phyloP scores from a whole-genome alignment of 2,329 filamentous ascomycete species.

The Alternaria sp. region DNA sequence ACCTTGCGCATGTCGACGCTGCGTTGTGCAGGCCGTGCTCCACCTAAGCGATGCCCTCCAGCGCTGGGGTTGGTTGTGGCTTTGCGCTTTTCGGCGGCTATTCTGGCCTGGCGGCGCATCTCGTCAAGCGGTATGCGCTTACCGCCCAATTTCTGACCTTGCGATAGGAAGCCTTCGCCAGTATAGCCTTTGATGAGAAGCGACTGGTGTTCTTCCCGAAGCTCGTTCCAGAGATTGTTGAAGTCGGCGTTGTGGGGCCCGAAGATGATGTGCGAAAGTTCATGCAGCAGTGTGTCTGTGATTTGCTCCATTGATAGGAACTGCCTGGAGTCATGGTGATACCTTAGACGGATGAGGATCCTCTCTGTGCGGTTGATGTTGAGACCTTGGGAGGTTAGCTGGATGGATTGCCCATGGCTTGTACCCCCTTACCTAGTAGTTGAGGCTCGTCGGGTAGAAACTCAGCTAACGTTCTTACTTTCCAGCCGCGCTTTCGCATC shows the following conservation, averaged over 20 bases:
- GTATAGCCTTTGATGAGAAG: constrained; percentile 84
- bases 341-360: constrained; percentile 83
- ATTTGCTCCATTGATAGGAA: constrained; percentile 84
- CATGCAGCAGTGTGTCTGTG: constrained; percentile 91
- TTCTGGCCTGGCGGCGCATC: constrained; percentile 75
- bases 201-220: constrained; percentile 83
- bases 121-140: constrained; percentile 69
- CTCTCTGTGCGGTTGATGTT: constrained; percentile 80
- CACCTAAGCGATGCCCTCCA: constrained; percentile 77
- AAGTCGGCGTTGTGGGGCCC: constrained; percentile 86
- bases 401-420: neutral
- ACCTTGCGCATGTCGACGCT: constrained; percentile 75
- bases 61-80: constrained; percentile 68
- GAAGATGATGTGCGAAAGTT: constrained; percentile 85
- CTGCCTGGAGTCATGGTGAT: constrained; percentile 74
- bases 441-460: constrained; percentile 81
- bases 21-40: constrained; percentile 60
- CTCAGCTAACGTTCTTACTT: constrained; percentile 79
- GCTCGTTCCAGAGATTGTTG: constrained; percentile 85
- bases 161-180: constrained; percentile 84
- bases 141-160: constrained; percentile 75
- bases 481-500: constrained; percentile 87
- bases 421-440: constrained; percentile 67
- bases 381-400: constrained; percentile 60
- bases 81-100: constrained; percentile 75